Base-by-base conservation (phyloP, 306 rosid genomes). In the Prunus fruticosa region DNA sequence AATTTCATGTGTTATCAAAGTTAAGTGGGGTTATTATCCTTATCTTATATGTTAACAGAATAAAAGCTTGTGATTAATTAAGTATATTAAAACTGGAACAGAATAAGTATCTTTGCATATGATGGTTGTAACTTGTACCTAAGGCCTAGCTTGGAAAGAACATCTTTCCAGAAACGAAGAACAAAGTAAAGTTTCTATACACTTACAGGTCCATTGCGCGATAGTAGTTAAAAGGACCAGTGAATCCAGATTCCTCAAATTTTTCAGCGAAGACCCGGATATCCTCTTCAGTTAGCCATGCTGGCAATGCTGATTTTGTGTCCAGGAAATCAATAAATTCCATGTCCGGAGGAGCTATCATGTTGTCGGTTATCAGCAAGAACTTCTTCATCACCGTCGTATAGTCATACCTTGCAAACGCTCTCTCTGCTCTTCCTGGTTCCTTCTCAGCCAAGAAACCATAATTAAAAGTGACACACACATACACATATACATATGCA, bases 361-460 rank as follows among this genome's bases (percentile, higher is more conserved):
- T 78, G 43, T 67, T 70, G 34, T 58, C 19, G 0, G 79, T 84
- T 0, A 82, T 15, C 45, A 87, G 80, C 79, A 93, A 51, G 75
- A 86, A 78, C 84, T 90, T 93, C 88, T 93, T 90, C 88, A 90
- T 80, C 82, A 89, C 95, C 25, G 89, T 91, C 79, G 75, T 63
- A 62, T 84, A 87, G 77, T 93, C 95, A 65, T 91, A 93, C 85
- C 94, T 93, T 4, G 96, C 95, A 52, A 90, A 87, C 16, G 93
- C 89, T 77, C 79, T 86, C 84, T 89, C 98, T 69, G 96, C 90
- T 79, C 96, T 79, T 60, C 96, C 93, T 10, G 96, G 87, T 86
- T 91, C 87, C 96, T 93, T 46, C 74, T 72, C 72, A 78, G 19
- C 54, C 72, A 78, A 64, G 73, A 74, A 71, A 28, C 46, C 16